Evolutionary conservation across 2,329 filamentous ascomycete genomes (phyloP), one percentile per base, ranked within the genome.

Genomic region (Ophiocordyceps camponoti-rufipedis): DNA sequence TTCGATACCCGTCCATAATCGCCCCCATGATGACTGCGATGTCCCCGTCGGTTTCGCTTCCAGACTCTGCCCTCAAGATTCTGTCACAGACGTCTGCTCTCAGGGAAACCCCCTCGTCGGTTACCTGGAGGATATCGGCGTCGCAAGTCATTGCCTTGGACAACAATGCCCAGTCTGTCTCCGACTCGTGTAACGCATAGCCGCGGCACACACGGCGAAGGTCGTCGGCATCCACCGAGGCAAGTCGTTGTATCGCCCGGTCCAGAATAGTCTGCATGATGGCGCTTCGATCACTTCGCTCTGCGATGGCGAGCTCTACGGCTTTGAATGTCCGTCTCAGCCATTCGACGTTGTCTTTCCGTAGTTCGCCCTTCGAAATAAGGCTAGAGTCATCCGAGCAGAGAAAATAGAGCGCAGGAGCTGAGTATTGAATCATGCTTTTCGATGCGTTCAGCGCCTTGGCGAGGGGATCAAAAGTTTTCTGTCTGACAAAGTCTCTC

Each of bases 371-470:
- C 18, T 59, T 53, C 2, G 50, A 47, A 10, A 52, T 35, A 1
- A 47, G 42, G 32, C 57, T 50, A 9, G 54, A 53, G 4, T 56
- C 56, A 8, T 50, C 52, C 2, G 60, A 57, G 5, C 62, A 62
- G 2, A 74, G 53, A 33, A 60, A 61, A 50, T 69, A 75, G 10
- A 76, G 53, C 2, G 66, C 62, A 2, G 67, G 64, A 2, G 60
- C 64, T 2, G 65, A 64, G 7, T 61, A 49, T 0, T 62, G 53
- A 6, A 65, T 50, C 1, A 59, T 59, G 9, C 52, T 54, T 3
- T 57, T 53, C 2, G 65, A 60, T 19, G 65, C 56, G 3, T 62
- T 56, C 2, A 73, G 58, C 1, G 68, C 64, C 23, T 57, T 56
- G 12, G 61, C 56, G 18, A 74, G 53, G 5, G 65, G 53, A 23